Evolutionary conservation across 2,329 filamentous ascomycete genomes (phyloP).

Genomic region (Ophiocordyceps camponoti-rufipedis): DNA sequence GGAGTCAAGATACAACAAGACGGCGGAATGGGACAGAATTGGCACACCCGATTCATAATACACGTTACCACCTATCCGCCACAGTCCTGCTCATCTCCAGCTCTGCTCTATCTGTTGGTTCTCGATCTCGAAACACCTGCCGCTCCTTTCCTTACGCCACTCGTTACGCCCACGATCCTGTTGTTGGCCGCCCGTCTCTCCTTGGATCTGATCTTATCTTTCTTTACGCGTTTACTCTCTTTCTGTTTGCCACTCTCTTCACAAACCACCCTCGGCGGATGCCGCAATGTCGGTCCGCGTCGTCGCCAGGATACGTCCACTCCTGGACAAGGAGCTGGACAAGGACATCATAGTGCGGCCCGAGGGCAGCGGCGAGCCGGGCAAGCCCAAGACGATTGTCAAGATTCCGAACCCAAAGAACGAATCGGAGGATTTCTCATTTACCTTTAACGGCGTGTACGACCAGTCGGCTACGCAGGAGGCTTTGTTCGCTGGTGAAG

Average conservation of each 20-base stretch:
- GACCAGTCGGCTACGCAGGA: conserved; percentile 66
- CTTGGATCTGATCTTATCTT: neutral
- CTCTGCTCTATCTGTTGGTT: neutral
- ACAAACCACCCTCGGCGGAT: conserved; percentile 1
- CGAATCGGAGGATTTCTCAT: conserved; percentile 75
- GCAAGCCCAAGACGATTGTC: conserved; percentile 48
- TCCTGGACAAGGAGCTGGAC: conserved; percentile 70
- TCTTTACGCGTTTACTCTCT: conserved; percentile 1
- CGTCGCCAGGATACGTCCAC: conserved; percentile 75
- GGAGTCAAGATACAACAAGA: neutral
- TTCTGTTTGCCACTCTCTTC: neutral
- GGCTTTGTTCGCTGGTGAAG: conserved; percentile 75
- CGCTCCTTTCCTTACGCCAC: neutral
- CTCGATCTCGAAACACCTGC: neutral
- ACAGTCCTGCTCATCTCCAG: neutral
- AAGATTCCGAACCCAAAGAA: conserved; percentile 92
- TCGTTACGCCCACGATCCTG: no score
- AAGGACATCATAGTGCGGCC: conserved; percentile 70
- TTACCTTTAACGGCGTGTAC: conserved; percentile 89
- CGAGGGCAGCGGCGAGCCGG: conserved; percentile 37
- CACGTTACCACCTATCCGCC: neutral
- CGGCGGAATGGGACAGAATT: no score
- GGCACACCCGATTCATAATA: neutral
- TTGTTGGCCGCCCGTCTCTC: neutral
- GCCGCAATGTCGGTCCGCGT: conserved; percentile 53